Base-by-base conservation (phyloP, 805 yeast genomes). In the Metschnikowia lochheadii region DNA sequence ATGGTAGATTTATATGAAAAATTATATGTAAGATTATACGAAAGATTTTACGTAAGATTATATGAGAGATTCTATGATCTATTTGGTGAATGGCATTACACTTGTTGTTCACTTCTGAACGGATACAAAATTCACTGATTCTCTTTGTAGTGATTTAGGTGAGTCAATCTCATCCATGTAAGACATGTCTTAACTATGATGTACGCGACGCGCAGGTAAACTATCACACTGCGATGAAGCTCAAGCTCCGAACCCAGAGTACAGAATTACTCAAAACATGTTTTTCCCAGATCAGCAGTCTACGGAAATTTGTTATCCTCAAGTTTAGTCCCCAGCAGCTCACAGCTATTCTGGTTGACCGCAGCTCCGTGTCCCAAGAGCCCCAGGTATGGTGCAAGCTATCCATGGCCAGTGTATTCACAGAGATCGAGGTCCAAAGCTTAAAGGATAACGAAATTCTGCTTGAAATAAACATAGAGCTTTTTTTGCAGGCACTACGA, bases 311-410 rank as follows among this genome's bases (percentile, higher is more conserved):
- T 50, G 81, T 86, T 40, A 77, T 82, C 1, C 67, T 85, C 21
- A 68, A 82, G 46, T 82, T 85, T 66, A 76, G 82, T 1, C 79
- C 76, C 3, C 63, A 69, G 1, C 72, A 72, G 49, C 64, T 85
- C 39, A 62, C 71, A 36, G 73, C 83, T 13, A 77, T 84, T 4
- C 80, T 83, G 56, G 73, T 65, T 15, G 62, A 67, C 50, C 63
- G 58, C 23, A 60, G 78, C 1, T 72, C 78, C 7, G 56, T 75
- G 26, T 70, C 75, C 40, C 69, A 62, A 36, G 85, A 83, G 51
- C 88, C 89, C 2, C 88, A 83, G 54, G 79, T 82, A 2, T 85
- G 89, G 89, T 77, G 85, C 56, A 80, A 79, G 52, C 59, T 85
- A 13, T 69, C 75, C 15, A 72, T 69, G 62, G 48, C 60, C 2